A percentile compares a stretch with the other conserved stretches of the same genome.
Evolutionary conservation across 805 yeast species (phyloP).

Genomic region (Wickerhamomyces silvicola): DNA sequence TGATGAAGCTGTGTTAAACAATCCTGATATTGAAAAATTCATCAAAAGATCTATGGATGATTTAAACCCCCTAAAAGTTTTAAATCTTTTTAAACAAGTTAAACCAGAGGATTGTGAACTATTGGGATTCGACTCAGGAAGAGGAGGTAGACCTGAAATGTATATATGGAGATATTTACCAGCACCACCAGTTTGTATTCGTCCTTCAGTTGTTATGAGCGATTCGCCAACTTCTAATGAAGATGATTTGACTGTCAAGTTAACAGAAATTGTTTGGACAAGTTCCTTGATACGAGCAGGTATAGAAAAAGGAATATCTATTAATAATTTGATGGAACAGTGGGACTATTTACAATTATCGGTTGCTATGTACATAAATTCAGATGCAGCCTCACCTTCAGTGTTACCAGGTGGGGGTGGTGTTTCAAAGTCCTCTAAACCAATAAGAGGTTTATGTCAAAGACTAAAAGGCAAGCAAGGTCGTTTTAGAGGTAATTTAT

Average conservation of each 20-base stretch:
- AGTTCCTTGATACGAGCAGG: constrained; percentile 93
- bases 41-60: constrained; percentile 87
- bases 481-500: constrained; percentile 93
- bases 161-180: constrained; percentile 96
- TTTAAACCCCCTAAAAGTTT: constrained; percentile 84
- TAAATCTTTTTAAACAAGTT: constrained; percentile 81
- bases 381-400: constrained; percentile 85
- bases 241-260: constrained; percentile 92
- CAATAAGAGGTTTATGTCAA: constrained; percentile 94
- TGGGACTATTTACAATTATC: constrained; percentile 97
- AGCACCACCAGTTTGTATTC: constrained; percentile 97
- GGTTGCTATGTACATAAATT: constrained; percentile 95
- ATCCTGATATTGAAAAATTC: constrained; percentile 86
- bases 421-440: constrained; percentile 49
- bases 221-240: constrained; percentile 87
- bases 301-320: constrained; percentile 87
- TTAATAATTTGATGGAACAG: constrained; percentile 93
- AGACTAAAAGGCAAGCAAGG: constrained; percentile 98
- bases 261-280: constrained; percentile 96
- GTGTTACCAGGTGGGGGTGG: constrained; percentile 63
- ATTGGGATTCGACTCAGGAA: constrained; percentile 80
- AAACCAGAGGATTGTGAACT: constrained; percentile 86
- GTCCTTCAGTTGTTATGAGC: constrained; percentile 94
- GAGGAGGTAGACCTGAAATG: constrained; percentile 92
- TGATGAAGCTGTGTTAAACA: constrained; percentile 60